Conservation (phyloP, 495 filamentous ascomycete species). For the Acidomyces sp. region DNA sequence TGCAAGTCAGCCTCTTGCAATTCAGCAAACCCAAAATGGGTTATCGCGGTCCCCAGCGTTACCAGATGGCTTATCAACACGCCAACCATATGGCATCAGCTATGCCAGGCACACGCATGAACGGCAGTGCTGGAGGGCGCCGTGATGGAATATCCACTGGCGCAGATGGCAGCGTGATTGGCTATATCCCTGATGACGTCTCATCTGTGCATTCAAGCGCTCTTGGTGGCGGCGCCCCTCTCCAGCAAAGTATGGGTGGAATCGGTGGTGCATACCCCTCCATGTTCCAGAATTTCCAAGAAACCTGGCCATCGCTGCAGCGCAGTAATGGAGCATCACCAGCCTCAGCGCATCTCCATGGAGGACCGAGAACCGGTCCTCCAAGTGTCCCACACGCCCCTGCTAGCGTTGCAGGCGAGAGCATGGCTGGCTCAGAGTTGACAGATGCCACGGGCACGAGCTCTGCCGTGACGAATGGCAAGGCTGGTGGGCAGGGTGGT, state of each 20-base stretch:
- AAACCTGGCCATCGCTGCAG: constrained; percentile 73
- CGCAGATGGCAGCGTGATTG: constrained; percentile 75
- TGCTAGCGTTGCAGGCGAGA: constrained; percentile 77
- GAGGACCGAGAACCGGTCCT: background rate
- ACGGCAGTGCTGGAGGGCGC: constrained; percentile 34
- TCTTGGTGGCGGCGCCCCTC: constrained; percentile 57
- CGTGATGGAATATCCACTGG: constrained; percentile 49
- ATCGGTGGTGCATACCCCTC: no score
- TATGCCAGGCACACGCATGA: constrained; percentile 31
- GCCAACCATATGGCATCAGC: constrained; percentile 43
- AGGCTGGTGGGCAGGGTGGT: constrained; percentile 59
- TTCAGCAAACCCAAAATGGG: constrained; percentile 87
- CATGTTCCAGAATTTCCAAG: constrained; percentile 89
- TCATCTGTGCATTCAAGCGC: constrained; percentile 91
- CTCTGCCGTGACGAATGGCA: constrained; percentile 49
- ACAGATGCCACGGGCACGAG: constrained; percentile 50
- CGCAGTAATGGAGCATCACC: constrained; percentile 27
- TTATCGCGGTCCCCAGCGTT: constrained; percentile 81
- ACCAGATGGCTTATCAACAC: constrained; percentile 70
- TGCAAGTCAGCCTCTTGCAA: constrained; percentile 87
- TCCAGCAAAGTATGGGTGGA: no score
- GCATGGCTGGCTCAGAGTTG: constrained; percentile 73
- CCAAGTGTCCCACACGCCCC: constrained; percentile 34
- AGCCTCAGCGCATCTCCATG: no score
- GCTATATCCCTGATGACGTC: constrained; percentile 93